A percentile compares a stretch with the other conserved stretches of the same genome.
Conservation (phyloP, 1,139 yeast genomes). For the Citeromyces hawaiiensis region DNA sequence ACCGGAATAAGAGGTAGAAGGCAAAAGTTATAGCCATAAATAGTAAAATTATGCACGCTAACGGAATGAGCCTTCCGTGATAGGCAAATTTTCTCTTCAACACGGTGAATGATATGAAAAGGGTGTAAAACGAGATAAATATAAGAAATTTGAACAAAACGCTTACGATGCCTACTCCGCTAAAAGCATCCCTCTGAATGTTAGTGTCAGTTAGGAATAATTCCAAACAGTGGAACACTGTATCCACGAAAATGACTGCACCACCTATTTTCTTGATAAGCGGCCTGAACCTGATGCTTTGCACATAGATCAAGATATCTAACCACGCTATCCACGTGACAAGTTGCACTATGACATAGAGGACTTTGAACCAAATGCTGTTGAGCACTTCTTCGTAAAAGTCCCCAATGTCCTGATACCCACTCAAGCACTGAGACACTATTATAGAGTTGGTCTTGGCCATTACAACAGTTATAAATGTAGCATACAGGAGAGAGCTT, state of each 20-base stretch:
- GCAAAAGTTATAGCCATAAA: slow-evolving; percentile 6
- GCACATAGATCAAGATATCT: slow-evolving; percentile 8
- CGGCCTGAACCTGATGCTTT: slow-evolving; percentile 4
- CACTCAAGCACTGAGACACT: slow-evolving; percentile 9
- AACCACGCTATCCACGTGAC: slow-evolving; percentile 11
- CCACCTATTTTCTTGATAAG: neutral
- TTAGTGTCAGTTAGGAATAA: slow-evolving; percentile 4
- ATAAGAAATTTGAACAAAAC: slow-evolving; percentile 1
- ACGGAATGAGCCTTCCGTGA: slow-evolving; percentile 3
- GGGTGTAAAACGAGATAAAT: slow-evolving; percentile 4
- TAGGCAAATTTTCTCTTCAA: slow-evolving; percentile 6
- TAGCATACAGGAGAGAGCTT: slow-evolving; percentile 31
- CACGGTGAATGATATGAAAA: slow-evolving; percentile 5
- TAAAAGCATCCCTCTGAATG: neutral
- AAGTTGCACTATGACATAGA: slow-evolving; percentile 8
- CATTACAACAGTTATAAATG: slow-evolving; percentile 24
- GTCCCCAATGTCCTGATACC: slow-evolving; percentile 12
- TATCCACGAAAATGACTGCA: slow-evolving; percentile 4
- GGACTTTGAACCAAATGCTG: slow-evolving; percentile 7
- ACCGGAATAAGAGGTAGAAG: slow-evolving; percentile 4
- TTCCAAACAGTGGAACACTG: slow-evolving; percentile 10
- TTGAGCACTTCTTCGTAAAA: slow-evolving; percentile 7
- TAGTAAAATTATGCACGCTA: slow-evolving; percentile 5
- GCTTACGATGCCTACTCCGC: slow-evolving; percentile 3
- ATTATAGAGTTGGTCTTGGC: slow-evolving; percentile 10